Evolutionary conservation across 2,329 filamentous ascomycete species (phyloP), one percentile per base, ranked within the genome.

Genomic region (Paecilomyces fulvus): DNA sequence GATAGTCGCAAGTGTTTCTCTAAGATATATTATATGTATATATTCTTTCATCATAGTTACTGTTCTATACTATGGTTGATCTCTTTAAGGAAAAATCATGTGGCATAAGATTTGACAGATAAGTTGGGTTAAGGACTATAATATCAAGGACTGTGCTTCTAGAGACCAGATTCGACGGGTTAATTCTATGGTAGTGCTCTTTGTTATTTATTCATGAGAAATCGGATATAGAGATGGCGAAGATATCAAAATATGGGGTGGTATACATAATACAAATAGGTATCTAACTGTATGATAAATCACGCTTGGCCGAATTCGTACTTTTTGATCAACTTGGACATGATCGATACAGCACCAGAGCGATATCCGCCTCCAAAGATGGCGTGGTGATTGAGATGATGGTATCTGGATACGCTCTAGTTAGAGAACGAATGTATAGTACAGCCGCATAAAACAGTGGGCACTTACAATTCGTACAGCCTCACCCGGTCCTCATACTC

Each of bases 361-460:
- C 83, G 83, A 69, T 96, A 96, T 0, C 87, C 82, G 0, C 86
- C 87, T 0, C 90, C 90, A 70, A 96, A 96, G 51, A 96, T 79
- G 1, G 88, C 86, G 76, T 86, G 87, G 64, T 96, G 92, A 61
- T 96, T 96, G 23, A 96, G 74, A 67, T 95, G 88, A 70, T 96
- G 92, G 70, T 96, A 92, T 60, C 87, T 90, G 62, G 25, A 11
- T n/a, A 23, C 31, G 7, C 17, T 17, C 3, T n/a, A 46, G 31
- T 11, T n/a, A 53, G 23, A 23, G 3, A 17, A 33, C 43, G 7
- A 30, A 28, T 28, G n/a, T 8, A 12, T n/a, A 7, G n/a, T 12
- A 7, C 31, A n/a, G 12, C 10, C 51, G 9, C 23, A 30, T 6
- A 23, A n/a, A 54, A 11, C 49, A 21, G 25, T 37, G 58, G 55